Conservation (phyloP, 805 yeast genomes). For the Candida bentonensis region DNA sequence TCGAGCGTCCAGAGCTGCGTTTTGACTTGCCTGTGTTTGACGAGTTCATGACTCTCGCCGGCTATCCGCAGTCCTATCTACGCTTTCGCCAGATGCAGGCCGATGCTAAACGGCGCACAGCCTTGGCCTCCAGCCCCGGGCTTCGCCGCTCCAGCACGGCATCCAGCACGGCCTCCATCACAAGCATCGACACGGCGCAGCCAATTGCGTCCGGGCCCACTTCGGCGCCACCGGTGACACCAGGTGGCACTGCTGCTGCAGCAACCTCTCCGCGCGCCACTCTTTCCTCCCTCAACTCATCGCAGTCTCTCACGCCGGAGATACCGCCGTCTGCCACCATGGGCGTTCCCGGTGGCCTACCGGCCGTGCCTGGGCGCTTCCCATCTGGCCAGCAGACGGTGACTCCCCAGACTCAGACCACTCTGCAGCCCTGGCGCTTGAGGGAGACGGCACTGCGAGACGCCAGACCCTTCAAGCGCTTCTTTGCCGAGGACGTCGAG, state of each 20-base stretch:
- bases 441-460: conserved; percentile 27
- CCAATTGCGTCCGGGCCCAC: background rate
- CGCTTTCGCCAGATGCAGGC: background rate
- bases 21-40: conserved; percentile 13
- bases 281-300: background rate
- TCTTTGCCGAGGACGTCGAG: conserved; percentile 68
- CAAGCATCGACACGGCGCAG: too few relatives aligned
- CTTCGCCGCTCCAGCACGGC: background rate
- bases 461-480: conserved; percentile 45
- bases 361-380: background rate
- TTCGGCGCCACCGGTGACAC: background rate
- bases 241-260: conserved; percentile 1
- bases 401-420: conserved; percentile 3
- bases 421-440: conserved; percentile 6
- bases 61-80: background rate
- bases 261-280: background rate
- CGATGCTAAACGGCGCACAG: background rate
- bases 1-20: conserved; percentile 15
- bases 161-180: conserved; percentile 1
- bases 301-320: background rate
- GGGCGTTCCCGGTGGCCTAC: conserved; percentile 2
- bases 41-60: conserved; percentile 7
- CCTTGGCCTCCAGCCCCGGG: background rate
- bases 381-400: background rate
- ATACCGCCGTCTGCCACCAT: conserved; percentile 4